These are phyloP conservation scores for Pseudogymnoascus sp. DNA, from an alignment of 2,329 filamentous ascomycete species.

Conservation along the genomic window DNA sequence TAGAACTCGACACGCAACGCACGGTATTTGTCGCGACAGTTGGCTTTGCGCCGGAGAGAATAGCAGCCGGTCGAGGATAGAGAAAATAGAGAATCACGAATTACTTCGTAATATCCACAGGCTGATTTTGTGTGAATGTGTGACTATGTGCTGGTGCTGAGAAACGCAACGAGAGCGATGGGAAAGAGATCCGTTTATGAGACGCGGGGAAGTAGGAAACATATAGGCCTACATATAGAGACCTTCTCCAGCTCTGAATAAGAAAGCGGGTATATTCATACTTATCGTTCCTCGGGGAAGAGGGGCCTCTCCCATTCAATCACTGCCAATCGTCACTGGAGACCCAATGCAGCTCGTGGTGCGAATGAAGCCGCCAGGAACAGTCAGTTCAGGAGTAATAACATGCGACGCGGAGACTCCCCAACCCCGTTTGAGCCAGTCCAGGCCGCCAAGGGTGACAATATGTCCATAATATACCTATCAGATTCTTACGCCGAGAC, in stretches of 20 bases:
- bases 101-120: background rate
- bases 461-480: background rate
- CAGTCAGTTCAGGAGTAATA: conserved; percentile 1
- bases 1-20: background rate
- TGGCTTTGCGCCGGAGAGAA: background rate
- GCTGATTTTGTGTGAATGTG: background rate
- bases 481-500: background rate
- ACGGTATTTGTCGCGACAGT: background rate
- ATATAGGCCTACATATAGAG: background rate
- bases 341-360: background rate
- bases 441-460: background rate
- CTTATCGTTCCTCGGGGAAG: background rate
- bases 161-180: background rate
- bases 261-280: background rate
- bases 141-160: background rate
- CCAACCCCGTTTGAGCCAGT: background rate
- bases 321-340: background rate
- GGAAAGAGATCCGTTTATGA: background rate
- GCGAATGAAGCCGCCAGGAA: background rate
- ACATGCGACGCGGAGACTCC: background rate
- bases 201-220: background rate
- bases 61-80: background rate
- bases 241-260: background rate
- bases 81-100: background rate
- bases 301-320: background rate